phyloP scores from a whole-genome alignment of 495 filamentous ascomycete species.

The Trichoderma erinaceum region DNA sequence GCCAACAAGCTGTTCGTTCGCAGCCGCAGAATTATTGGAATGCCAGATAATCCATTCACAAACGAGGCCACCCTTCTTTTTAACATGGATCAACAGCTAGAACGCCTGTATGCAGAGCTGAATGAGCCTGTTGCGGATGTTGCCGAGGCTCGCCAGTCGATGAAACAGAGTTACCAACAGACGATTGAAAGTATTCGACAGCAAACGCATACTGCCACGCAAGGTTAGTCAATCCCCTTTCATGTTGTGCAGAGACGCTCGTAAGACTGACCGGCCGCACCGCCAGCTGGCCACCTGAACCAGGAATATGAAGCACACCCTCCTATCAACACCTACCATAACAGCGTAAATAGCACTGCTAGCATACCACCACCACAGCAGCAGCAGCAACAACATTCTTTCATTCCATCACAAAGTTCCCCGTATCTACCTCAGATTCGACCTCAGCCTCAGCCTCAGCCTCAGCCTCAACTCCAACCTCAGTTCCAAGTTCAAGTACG shows the following conservation, averaged over 20 bases:
- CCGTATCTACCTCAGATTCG: constrained; percentile 17
- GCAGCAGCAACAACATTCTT: constrained; percentile 20
- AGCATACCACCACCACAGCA: neutral
- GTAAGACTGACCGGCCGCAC: no score
- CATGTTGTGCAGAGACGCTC: no score
- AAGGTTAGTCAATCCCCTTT: no score
- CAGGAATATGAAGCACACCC: no score
- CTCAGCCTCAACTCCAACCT: constrained; percentile 19
- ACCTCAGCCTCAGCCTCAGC: constrained; percentile 23
- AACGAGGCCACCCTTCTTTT: neutral
- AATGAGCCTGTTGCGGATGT: neutral
- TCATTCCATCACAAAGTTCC: no score
- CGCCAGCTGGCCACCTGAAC: no score
- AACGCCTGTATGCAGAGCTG: neutral
- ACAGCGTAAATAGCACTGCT: neutral
- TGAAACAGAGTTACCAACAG: neutral
- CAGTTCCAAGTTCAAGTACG: neutral
- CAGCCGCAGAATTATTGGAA: constrained; percentile 9
- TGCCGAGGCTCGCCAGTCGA: neutral
- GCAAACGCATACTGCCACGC: no score
- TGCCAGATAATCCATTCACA: neutral
- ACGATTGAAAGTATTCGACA: neutral
- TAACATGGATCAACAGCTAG: neutral
- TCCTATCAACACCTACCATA: neutral
- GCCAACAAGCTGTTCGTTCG: neutral